A percentile compares a stretch with the other conserved stretches of the same genome.
These are phyloP conservation scores for Phytophthora meadii DNA, from an alignment of 352 stramenopile species.

Conservation along the genomic window DNA sequence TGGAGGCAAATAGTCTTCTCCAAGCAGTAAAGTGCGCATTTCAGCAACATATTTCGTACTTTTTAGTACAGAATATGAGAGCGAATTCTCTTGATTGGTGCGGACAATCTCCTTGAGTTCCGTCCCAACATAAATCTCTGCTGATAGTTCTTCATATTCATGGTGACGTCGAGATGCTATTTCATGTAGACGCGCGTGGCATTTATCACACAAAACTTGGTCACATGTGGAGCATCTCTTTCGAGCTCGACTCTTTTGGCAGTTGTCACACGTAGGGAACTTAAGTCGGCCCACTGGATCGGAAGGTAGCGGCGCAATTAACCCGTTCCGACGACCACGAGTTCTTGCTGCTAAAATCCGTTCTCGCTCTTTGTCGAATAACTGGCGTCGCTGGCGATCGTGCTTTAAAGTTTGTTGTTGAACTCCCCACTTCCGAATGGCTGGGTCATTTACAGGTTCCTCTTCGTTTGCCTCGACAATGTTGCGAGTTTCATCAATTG, in stretches of 20 bases:
- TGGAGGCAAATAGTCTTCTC: neutral
- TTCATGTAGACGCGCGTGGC: conserved; percentile 64
- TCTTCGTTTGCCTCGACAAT: conserved; percentile 1
- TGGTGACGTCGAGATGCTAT: conserved; percentile 59
- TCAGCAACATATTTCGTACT: conserved; percentile 39
- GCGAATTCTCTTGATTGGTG: conserved; percentile 39
- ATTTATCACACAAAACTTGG: conserved; percentile 68
- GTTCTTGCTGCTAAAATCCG: conserved; percentile 42
- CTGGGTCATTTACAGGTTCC: conserved; percentile 13
- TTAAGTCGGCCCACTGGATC: conserved; percentile 44
- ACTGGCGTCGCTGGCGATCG: conserved; percentile 26
- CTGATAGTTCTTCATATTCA: conserved; percentile 48
- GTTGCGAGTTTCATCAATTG: conserved; percentile 2
- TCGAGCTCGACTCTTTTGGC: conserved; percentile 44
- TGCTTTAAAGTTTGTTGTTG: conserved; percentile 46
- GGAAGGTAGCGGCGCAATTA: conserved; percentile 59
- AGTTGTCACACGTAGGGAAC: conserved; percentile 63
- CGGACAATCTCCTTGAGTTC: conserved; percentile 26
- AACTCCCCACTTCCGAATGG: conserved; percentile 44
- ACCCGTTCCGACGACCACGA: conserved; percentile 57
- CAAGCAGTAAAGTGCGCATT: conserved; percentile 38
- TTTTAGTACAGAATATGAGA: conserved; percentile 26
- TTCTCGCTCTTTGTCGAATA: conserved; percentile 54
- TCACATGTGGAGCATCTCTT: conserved; percentile 65
- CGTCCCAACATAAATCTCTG: conserved; percentile 36